Percentiles rank a stretch among this genome's conserved stretches.
Evolutionary conservation across 2,329 filamentous ascomycete species (phyloP).

Genomic region (Xenosphaeropsis pyriputrescens): DNA sequence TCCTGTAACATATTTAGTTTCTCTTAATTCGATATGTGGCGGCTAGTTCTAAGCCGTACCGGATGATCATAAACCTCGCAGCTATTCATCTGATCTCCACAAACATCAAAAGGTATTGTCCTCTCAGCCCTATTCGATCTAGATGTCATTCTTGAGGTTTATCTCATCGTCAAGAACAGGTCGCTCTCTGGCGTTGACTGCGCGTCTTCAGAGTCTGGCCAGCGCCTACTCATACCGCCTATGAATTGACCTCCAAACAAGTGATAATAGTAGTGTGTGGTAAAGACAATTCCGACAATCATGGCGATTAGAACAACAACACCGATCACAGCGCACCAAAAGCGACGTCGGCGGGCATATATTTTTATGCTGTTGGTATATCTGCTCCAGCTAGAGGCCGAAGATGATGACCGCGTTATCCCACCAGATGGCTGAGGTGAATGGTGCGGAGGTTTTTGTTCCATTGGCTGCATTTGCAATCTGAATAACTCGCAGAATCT

Average conservation of each 20-base stretch:
- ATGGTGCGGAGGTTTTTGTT: too few relatives aligned
- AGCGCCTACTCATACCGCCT: too few relatives aligned
- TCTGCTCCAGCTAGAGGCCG: too few relatives aligned
- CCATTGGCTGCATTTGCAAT: too few relatives aligned
- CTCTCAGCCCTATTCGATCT: not conserved
- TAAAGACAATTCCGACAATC: conserved; percentile 11
- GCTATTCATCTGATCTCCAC: conserved; percentile 15
- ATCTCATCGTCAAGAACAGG: conserved; percentile 11
- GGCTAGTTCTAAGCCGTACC: conserved; percentile 5
- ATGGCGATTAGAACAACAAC: conserved; percentile 7
- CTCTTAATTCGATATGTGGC: too few relatives aligned
- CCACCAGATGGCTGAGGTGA: too few relatives aligned
- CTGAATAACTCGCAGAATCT: too few relatives aligned
- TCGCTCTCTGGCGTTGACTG: not conserved
- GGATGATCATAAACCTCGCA: conserved; percentile 13
- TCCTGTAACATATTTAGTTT: conserved; percentile 5
- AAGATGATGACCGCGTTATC: too few relatives aligned
- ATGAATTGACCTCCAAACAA: conserved; percentile 11
- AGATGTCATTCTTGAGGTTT: conserved; percentile 1
- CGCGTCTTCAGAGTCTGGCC: too few relatives aligned
- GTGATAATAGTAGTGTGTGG: conserved; percentile 11
- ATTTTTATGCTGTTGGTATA: not conserved
- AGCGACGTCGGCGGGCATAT: conserved; percentile 6
- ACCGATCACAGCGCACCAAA: conserved; percentile 7
- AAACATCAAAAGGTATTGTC: conserved; percentile 12